phyloP scores from a whole-genome alignment of 768 basidiomycete genomes.

The Coprinopsis sp. region DNA sequence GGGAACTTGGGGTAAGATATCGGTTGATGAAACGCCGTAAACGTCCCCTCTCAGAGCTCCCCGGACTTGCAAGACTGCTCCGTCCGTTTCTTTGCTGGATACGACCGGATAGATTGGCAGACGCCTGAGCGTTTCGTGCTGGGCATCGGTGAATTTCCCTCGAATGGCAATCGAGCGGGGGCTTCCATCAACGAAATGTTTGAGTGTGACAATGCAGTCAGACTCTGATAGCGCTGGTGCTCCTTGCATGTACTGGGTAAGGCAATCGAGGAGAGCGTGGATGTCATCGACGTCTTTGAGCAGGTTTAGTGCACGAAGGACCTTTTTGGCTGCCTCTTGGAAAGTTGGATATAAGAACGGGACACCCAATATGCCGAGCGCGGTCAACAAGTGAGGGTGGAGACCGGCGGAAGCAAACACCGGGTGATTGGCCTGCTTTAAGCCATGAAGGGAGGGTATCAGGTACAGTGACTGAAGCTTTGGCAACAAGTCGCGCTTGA shows the following conservation, averaged over 20 bases:
- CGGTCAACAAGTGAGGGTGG: constrained; percentile 16
- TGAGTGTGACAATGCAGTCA: too few relatives aligned
- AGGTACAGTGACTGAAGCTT: constrained; percentile 19
- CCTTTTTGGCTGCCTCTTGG: constrained; percentile 13
- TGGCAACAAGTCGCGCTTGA: constrained; percentile 17
- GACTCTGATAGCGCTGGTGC: too few relatives aligned
- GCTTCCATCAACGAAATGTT: background rate
- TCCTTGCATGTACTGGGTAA: constrained; percentile 9
- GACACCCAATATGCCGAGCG: constrained; percentile 26
- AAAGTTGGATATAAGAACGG: constrained; percentile 30
- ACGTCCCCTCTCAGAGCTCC: background rate
- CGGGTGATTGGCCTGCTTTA: constrained; percentile 19
- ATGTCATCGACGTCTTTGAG: constrained; percentile 23
- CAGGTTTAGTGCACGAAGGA: constrained; percentile 14
- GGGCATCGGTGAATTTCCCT: too few relatives aligned
- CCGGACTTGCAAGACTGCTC: background rate
- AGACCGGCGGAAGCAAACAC: constrained; percentile 25
- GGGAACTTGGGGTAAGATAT: background rate
- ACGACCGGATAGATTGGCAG: constrained; percentile 29
- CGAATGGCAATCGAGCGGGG: constrained; percentile 6
- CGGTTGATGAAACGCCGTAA: background rate
- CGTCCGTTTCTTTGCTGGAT: constrained; percentile 6
- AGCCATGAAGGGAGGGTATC: constrained; percentile 29
- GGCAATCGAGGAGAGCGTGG: constrained; percentile 26
- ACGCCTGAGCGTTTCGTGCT: background rate